Conservation (phyloP, 768 basidiomycete species). For the Candolleomyces efflorescens region DNA sequence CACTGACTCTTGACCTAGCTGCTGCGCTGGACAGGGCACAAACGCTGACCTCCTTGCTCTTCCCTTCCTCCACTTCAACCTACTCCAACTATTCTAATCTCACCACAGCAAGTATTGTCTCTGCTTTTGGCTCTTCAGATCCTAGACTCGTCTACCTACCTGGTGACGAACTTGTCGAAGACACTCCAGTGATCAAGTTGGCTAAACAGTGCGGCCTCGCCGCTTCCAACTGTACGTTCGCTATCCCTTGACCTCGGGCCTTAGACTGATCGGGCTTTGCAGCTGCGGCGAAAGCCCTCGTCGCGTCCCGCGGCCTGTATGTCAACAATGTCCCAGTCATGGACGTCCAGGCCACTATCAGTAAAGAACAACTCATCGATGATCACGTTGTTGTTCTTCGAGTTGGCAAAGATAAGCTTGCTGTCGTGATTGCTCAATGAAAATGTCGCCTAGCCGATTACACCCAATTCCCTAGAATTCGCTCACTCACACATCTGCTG, state of each 20-base stretch:
- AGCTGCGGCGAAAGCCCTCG: slow-evolving; percentile 66
- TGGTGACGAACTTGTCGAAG: slow-evolving; percentile 44
- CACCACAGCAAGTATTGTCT: slow-evolving; percentile 50
- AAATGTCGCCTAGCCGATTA: neutral
- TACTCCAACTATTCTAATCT: slow-evolving; percentile 42
- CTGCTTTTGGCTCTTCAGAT: slow-evolving; percentile 55
- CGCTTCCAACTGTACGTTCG: slow-evolving; percentile 57
- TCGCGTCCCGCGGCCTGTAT: slow-evolving; percentile 65
- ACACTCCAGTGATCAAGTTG: slow-evolving; percentile 54
- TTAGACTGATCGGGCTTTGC: slow-evolving; percentile 4
- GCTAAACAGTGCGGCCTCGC: slow-evolving; percentile 54
- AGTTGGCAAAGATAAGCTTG: slow-evolving; percentile 69
- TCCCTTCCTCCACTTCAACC: slow-evolving; percentile 14
- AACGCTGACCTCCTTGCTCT: slow-evolving; percentile 40
- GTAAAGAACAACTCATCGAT: slow-evolving; percentile 50
- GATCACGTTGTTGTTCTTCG: slow-evolving; percentile 59
- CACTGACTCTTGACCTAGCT: slow-evolving; percentile 20
- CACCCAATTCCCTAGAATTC: neutral
- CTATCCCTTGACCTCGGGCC: neutral
- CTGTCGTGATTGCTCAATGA: slow-evolving; percentile 40
- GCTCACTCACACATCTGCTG: too few species aligned
- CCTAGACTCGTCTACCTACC: slow-evolving; percentile 55
- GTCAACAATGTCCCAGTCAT: slow-evolving; percentile 59
- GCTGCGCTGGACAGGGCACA: slow-evolving; percentile 36
- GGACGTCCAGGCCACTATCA: slow-evolving; percentile 43